phyloP scores from a whole-genome alignment of 192 early-diverging fungal species.

The Coemansia sp. region DNA sequence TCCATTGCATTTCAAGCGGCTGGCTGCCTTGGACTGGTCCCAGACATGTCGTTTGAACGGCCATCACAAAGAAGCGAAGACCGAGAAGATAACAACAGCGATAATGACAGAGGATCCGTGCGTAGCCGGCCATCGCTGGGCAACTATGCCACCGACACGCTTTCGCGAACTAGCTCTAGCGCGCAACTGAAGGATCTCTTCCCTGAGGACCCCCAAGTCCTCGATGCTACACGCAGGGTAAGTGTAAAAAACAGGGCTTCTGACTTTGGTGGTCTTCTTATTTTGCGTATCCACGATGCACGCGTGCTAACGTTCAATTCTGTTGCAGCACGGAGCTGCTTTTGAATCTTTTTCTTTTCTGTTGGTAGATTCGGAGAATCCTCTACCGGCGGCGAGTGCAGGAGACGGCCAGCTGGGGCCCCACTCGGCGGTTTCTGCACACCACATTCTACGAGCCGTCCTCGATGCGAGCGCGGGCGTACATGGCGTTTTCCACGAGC shows the following conservation, averaged over 20 bases:
- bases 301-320: too few relatives aligned
- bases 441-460: constrained; percentile 50
- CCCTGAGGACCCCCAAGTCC: constrained; percentile 28
- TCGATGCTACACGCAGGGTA: constrained; percentile 31
- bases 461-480: constrained; percentile 41
- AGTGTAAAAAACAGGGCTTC: background rate
- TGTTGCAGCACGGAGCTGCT: background rate
- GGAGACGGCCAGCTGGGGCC: constrained; percentile 34
- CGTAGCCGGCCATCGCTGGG: background rate
- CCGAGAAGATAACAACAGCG: background rate
- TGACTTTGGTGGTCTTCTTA: background rate
- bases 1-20: background rate
- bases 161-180: constrained; percentile 7
- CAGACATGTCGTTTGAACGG: background rate
- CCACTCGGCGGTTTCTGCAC: constrained; percentile 30
- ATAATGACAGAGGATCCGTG: background rate
- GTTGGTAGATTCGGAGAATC: constrained; percentile 41
- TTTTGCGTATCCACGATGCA: too few relatives aligned
- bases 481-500: constrained; percentile 40
- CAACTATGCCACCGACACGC: background rate
- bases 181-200: constrained; percentile 33
- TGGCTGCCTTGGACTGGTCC: background rate
- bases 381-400: constrained; percentile 36
- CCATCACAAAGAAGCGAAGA: background rate
- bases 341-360: background rate